Base-by-base conservation (phyloP, 2,329 filamentous ascomycete species). In the Monosporascus sp. region DNA sequence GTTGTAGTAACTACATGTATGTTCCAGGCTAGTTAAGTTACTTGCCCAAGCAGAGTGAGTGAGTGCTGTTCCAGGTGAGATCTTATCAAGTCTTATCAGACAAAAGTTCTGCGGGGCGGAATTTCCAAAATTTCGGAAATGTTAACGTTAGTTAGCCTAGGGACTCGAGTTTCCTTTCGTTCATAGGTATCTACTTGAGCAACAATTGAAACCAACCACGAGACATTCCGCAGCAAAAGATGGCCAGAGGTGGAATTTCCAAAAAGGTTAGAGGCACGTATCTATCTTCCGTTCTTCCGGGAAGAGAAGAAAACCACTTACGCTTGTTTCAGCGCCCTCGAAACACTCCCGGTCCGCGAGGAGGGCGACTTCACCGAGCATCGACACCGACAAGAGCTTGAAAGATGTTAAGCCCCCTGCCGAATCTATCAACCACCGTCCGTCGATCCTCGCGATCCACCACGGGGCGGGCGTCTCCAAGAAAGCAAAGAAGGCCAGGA, bases 281-380 rank as follows among this genome's bases (percentile, higher is more conserved):
- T n/a, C 27, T 39, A 44, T 24, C 15, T 25, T 38, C n/a, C 25
- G n/a, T 24, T 41, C 8, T 24, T n/a, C 2, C n/a, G 43, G 38
- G 15, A 24, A 49, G 31, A 54, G 53, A 17, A 55, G 48, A 51
- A 39, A 50, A 37, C n/a, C 37, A 50, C 37, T 20, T 46, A 27
- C 43, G 4, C 58, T 45, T 7, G 18, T 20, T 15, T 18, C 65
- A 88, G 85, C 74, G 51, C 76, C 77, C 39, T 89, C 87, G 5
- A 70, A 83, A 54, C 87, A 86, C 74, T 92, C 89, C 50, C 86
- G 89, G 59, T 87, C 87, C 54, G 87, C 87, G 41, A 82, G 88
- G 65, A 84, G 89, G 59, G 88, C 85, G 47, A 82, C 83, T 17
- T 88, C 86, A 4, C 86, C 87, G 25, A 77, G 83, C 63, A 85